Evolutionary conservation across 371 early-diverging fungal species (phyloP).

Genomic region (Funneliformis caledonium): DNA sequence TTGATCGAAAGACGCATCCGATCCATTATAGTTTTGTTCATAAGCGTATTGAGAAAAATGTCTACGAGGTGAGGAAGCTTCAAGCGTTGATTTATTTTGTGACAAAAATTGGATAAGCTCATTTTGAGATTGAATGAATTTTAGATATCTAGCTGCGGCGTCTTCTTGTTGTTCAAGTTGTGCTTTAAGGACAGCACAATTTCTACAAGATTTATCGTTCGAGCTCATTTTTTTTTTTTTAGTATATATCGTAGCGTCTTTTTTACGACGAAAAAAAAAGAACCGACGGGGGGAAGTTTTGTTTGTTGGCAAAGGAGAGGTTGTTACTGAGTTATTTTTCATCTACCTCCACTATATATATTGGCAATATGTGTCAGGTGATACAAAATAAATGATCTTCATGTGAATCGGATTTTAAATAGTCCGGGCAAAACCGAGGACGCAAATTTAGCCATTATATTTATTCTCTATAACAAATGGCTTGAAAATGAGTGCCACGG

Average conservation of each 20-base stretch:
- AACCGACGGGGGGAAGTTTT: neutral
- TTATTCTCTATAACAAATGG: too few relatives aligned
- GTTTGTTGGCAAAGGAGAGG: too few relatives aligned
- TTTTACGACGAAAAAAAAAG: neutral
- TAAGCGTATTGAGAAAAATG: neutral
- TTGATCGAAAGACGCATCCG: neutral
- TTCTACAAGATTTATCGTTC: constrained; percentile 18
- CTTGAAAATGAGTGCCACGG: too few relatives aligned
- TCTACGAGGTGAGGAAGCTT: neutral
- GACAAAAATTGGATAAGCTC: constrained; percentile 13
- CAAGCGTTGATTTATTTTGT: neutral
- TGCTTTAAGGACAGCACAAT: neutral
- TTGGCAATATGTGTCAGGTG: too few relatives aligned
- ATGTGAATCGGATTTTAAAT: too few relatives aligned
- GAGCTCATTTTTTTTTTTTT: neutral
- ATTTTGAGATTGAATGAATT: constrained; percentile 10
- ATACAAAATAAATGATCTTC: too few relatives aligned
- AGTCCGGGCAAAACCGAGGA: too few relatives aligned
- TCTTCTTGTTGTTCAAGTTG: constrained; percentile 28
- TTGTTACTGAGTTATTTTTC: too few relatives aligned
- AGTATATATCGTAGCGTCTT: neutral
- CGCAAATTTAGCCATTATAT: too few relatives aligned
- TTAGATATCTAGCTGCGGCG: constrained; percentile 12
- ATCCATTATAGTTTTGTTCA: neutral
- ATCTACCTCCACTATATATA: too few relatives aligned